Evolutionary conservation across 345 rosid species (phyloP).

Genomic region (Mangifera indica): DNA sequence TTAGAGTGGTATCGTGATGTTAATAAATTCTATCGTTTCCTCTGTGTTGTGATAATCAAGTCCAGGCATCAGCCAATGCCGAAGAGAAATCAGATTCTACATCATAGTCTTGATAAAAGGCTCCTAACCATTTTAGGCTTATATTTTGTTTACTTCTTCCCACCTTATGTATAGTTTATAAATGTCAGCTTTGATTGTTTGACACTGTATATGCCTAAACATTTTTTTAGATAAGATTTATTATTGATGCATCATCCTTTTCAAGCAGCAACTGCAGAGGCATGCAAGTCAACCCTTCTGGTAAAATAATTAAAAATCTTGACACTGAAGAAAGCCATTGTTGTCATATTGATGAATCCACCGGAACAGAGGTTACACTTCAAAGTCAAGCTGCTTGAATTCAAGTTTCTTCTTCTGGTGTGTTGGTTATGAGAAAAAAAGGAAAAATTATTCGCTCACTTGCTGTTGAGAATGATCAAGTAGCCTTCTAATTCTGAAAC

Average conservation of each 20-base stretch:
- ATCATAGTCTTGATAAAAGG: conserved; percentile 29
- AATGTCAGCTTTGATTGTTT: conserved; percentile 22
- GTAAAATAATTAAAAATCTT: background rate
- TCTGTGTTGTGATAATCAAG: conserved; percentile 55
- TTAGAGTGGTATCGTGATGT: too few species aligned
- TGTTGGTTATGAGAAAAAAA: conserved; percentile 3
- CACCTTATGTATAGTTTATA: conserved; percentile 28
- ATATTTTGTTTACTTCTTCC: conserved; percentile 15
- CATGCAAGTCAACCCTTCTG: background rate
- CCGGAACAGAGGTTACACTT: background rate
- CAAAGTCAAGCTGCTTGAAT: conserved; percentile 4
- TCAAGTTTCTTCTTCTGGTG: background rate
- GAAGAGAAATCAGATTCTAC: conserved; percentile 79
- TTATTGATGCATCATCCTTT: background rate
- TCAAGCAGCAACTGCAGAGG: background rate
- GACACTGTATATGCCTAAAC: conserved; percentile 9
- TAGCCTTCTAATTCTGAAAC: conserved; percentile 4
- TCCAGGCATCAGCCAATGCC: conserved; percentile 77
- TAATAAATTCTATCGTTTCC: too few species aligned
- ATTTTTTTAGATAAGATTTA: conserved; percentile 4
- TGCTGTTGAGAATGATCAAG: background rate
- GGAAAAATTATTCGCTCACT: background rate
- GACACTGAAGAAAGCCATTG: background rate
- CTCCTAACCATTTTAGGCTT: background rate
- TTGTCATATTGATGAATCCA: background rate